phyloP scores from a whole-genome alignment of 257 asterid genomes.

The Linaria vulgaris region DNA sequence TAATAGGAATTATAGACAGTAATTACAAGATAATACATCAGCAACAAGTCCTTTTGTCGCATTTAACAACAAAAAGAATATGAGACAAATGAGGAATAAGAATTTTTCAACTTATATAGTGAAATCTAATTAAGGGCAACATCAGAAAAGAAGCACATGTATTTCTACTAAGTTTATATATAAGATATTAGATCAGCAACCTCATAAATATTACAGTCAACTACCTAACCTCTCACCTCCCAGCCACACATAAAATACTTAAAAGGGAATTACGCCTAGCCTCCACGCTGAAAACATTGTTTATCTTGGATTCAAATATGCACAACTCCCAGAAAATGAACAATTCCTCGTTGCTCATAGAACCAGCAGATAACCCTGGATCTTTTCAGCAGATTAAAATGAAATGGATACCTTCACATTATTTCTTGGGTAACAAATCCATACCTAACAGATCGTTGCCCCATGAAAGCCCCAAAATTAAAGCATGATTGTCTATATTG shows the following conservation, averaged over 20 bases:
- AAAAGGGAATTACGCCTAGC: background rate
- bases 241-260: background rate
- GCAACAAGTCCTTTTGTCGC: background rate
- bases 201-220: no score
- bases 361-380: background rate
- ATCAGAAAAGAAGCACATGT: no score
- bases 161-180: no score
- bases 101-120: no score
- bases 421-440: background rate
- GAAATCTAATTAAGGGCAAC: no score
- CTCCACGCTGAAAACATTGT: background rate
- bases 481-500: background rate
- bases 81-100: no score
- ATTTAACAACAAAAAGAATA: background rate
- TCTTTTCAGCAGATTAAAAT: slow-evolving; percentile 1
- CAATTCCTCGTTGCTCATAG: background rate
- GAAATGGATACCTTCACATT: background rate
- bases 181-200: no score
- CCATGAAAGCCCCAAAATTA: slow-evolving; percentile 4
- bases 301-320: background rate
- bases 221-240: background rate
- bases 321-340: background rate
- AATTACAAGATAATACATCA: background rate
- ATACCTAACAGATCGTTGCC: background rate
- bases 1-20: background rate